A percentile compares a stretch with the other conserved stretches of the same genome.
Evolutionary conservation across 805 yeast species (phyloP).

Genomic region (Zygotorulaspora sp.): DNA sequence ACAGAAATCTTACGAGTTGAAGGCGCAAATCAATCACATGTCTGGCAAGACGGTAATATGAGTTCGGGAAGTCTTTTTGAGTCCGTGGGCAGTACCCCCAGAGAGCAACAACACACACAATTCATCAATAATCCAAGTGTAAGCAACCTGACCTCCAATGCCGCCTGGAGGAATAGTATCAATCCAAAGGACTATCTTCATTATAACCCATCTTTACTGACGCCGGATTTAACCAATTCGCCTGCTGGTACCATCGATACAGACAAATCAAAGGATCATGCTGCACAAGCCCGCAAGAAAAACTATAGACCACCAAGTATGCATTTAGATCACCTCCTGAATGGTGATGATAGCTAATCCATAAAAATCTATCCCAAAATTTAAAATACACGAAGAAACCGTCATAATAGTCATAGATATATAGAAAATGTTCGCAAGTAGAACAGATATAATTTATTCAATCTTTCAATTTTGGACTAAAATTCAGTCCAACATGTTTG

Average conservation of each 20-base stretch:
- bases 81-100: slow-evolving; percentile 16
- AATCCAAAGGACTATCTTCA: neutral
- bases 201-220: slow-evolving; percentile 1
- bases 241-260: neutral
- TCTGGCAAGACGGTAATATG: slow-evolving; percentile 7
- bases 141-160: neutral
- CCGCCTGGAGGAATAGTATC: neutral
- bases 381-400: too few species aligned
- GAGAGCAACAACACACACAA: slow-evolving; percentile 10
- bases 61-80: slow-evolving; percentile 11
- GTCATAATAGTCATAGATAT: neutral
- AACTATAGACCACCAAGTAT: slow-evolving; percentile 47
- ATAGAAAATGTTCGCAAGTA: too few species aligned
- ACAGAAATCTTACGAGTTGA: slow-evolving; percentile 38
- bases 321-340: slow-evolving; percentile 43
- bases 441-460: too few species aligned
- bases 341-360: slow-evolving; percentile 19
- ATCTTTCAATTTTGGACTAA: too few species aligned
- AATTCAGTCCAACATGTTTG: too few species aligned
- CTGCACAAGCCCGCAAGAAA: slow-evolving; percentile 8
- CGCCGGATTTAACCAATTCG: slow-evolving; percentile 1
- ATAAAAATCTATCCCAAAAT: too few species aligned
- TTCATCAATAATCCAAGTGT: slow-evolving; percentile 5
- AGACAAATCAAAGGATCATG: neutral
- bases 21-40: slow-evolving; percentile 10